A percentile compares a stretch with the other conserved stretches of the same genome.
These are phyloP conservation scores for Eucalyptus camaldulensis DNA, from an alignment of 345 rosid genomes.

Conservation along the genomic window DNA sequence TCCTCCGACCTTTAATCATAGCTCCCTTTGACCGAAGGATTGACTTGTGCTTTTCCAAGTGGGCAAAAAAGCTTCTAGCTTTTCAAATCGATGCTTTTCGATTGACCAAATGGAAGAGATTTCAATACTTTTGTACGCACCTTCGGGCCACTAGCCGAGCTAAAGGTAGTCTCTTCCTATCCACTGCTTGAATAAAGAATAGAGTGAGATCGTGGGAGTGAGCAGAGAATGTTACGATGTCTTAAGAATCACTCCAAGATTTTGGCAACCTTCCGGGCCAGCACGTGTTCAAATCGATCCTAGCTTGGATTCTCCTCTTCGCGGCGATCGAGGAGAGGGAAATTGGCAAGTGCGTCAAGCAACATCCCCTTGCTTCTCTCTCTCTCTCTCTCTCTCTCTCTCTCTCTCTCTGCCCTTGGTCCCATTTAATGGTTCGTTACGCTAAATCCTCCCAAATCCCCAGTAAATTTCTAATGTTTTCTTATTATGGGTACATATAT, in stretches of 20 bases:
- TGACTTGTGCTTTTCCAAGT: background rate
- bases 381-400: constrained; percentile 4
- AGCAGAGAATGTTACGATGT: background rate
- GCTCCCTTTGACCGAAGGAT: background rate
- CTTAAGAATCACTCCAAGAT: constrained; percentile 50
- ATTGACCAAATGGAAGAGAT: background rate
- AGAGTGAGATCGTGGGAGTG: background rate
- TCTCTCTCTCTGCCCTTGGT: constrained; percentile 3
- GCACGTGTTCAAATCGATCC: constrained; percentile 5
- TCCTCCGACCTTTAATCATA: background rate
- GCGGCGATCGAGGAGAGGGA: background rate
- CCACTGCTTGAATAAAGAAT: background rate
- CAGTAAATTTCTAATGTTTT: constrained; percentile 1
- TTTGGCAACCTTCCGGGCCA: background rate
- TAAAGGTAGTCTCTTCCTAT: background rate
- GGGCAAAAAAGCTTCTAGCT: background rate
- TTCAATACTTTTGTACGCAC: background rate
- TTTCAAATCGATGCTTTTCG: background rate
- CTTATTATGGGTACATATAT: background rate
- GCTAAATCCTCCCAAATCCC: constrained; percentile 93
- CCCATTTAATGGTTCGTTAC: constrained; percentile 72
- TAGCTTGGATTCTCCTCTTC: background rate
- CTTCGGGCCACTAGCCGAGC: background rate
- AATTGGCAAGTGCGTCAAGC: constrained; percentile 59
- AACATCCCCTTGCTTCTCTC: constrained; percentile 26